Base-by-base conservation (phyloP, 1,284 basidiomycete species). In the Cystobasidium sp. region DNA sequence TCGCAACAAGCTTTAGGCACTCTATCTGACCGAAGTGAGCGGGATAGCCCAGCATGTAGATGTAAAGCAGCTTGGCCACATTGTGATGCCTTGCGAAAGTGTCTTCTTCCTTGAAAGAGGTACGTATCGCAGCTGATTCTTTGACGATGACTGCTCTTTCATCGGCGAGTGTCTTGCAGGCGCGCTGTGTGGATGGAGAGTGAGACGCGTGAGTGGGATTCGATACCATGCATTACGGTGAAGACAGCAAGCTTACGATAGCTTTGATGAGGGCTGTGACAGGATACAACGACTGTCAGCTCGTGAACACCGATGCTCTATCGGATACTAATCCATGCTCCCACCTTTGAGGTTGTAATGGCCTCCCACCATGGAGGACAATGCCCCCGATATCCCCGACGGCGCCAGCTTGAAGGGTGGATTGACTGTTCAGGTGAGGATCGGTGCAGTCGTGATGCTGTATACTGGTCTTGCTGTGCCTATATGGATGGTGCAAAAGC, bases 21-120 rank as follows among this genome's bases (percentile, higher is more conserved):
- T 99, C 97, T 82, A 99, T 98, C 86, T 99, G 97, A 64, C 97
- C 97, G 81, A 98, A 99, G 83, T 99, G 97, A 41, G 97, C 97
- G 3, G 96, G 94, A 75, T 97, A 98, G 74, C 97, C 97, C 31
- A 99, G 90, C 97, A 99, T 99, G 84, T 99, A 95, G 83, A 99
- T 99, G 85, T 99, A 99, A 77, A 99, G 89, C 24, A 99, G 88
- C 83, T 56, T 75, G 39, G 58, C 75, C 51, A 78, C 71, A 68
- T 77, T 77, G 39, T 75, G 74, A 58, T 77, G 72, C 24, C 73
- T 66, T 31, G 71, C 63, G 46, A 80, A 75, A 24, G 22, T 53
- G 63, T 84, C 84, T 82, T 99, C 97, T 82, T 98, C 95, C 78
- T 96, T 91, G 85, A 99, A 99, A 0, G 94, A 94, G 0, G 96